A percentile compares a stretch with the other conserved stretches of the same genome.
Evolutionary conservation across 2,329 filamentous ascomycete genomes (phyloP).

Genomic region (Cladosporium colombiae): DNA sequence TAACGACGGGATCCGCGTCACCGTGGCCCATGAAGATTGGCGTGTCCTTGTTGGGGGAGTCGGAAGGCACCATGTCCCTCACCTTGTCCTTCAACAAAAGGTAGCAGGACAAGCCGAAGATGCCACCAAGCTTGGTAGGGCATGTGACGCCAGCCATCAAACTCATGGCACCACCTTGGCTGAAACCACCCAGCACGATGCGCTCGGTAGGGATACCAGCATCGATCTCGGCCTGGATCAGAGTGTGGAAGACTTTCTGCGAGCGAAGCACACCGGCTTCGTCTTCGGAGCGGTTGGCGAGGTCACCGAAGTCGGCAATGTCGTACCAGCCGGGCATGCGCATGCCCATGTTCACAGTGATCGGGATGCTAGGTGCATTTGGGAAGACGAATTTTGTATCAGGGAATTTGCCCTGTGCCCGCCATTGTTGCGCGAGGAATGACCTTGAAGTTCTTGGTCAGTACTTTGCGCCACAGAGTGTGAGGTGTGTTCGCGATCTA

Average conservation of each 20-base stretch:
- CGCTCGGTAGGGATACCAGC: constrained; percentile 78
- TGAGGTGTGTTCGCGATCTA: background rate
- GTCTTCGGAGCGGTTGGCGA: constrained; percentile 58
- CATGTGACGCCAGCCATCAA: constrained; percentile 77
- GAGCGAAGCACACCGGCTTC: constrained; percentile 73
- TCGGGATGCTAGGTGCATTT: constrained; percentile 82
- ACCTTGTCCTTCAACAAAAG: constrained; percentile 69
- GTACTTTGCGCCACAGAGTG: background rate
- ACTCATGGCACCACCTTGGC: constrained; percentile 84
- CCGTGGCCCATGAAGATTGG: constrained; percentile 90
- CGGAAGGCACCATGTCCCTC: constrained; percentile 56
- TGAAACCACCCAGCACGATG: constrained; percentile 84
- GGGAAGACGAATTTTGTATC: constrained; percentile 95
- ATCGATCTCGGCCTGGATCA: constrained; percentile 79
- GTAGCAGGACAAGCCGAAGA: constrained; percentile 83
- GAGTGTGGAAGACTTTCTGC: constrained; percentile 71
- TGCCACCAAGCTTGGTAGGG: constrained; percentile 75
- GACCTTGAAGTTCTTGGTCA: constrained; percentile 50
- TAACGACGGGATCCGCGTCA: constrained; percentile 72
- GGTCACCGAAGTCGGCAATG: constrained; percentile 57
- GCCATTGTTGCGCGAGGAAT: constrained; percentile 83
- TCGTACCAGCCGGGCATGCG: constrained; percentile 88
- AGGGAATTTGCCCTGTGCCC: constrained; percentile 74
- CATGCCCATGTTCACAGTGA: constrained; percentile 69
- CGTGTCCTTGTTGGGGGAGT: constrained; percentile 58